Evolutionary conservation across 768 basidiomycete species (phyloP), one percentile per base, ranked within the genome.

Genomic region (Trametes meyenii): DNA sequence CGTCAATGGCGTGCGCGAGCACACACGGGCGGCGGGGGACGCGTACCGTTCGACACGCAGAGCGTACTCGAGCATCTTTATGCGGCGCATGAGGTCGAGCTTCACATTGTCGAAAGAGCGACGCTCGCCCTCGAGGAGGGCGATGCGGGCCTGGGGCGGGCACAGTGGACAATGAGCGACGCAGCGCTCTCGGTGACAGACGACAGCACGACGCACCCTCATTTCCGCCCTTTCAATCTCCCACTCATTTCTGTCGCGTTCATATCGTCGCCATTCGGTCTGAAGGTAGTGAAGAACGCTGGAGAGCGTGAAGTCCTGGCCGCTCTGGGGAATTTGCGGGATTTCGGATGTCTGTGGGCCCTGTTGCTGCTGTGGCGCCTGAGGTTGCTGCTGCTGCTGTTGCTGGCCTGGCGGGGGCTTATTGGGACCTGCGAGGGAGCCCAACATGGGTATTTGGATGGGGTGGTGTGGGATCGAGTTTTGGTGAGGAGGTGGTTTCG

Each of bases 221-320:
- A 98, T 98, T 77, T 98, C 97, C 35, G 97, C 97, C 68, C 97
- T 83, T 77, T 98, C 97, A 70, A 99, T 99, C 81, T 99, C 97
- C 96, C 96, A 99, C 78, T 99, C 97, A 73, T 99, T 99, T 70
- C 96, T 84, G 78, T 99, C 97, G 74, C 96, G 88, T 76, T 98
- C 97, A 72, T 97, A 98, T 62, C 93, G 83, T 64, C 97, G 83
- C 94, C 96, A 98, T 80, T 99, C 97, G 21, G 93, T 94, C 79
- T 99, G 97, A 53, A 98, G 83, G 75, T 94, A 99, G 79, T 99
- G 97, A 63, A 99, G 83, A 61, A 98, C 95, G 70, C 86, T 90
- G 6, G 95, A 96, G 55, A 98, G 86, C 49, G 89, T 97, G 74
- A 90, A 92, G 76, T 96, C 94, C 74, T 94, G 92, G 65, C 90